These are phyloP conservation scores for Mucor lusitanicus DNA, from an alignment of 371 early-diverging fungal species.

Conservation along the genomic window DNA sequence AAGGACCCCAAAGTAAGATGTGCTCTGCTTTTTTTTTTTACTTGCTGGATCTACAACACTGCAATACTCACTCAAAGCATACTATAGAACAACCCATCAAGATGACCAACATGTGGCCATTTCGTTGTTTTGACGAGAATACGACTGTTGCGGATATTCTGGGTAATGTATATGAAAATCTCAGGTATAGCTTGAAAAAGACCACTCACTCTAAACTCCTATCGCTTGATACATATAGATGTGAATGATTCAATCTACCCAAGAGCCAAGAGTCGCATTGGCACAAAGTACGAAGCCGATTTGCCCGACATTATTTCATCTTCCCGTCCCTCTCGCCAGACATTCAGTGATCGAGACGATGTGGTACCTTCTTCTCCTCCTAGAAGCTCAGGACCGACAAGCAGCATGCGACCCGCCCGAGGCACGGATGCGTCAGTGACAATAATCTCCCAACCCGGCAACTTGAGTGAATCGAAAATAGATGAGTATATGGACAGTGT, in stretches of 20 bases:
- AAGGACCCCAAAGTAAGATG: neutral
- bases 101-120: slow-evolving; percentile 80
- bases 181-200: neutral
- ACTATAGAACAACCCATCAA: slow-evolving; percentile 20
- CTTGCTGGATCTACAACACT: neutral
- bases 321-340: neutral
- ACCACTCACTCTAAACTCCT: neutral
- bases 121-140: slow-evolving; percentile 84
- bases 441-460: slow-evolving; percentile 27
- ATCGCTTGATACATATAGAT: slow-evolving; percentile 40
- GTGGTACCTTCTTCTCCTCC: neutral
- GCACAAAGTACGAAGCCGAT: slow-evolving; percentile 75
- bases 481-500: slow-evolving; percentile 52
- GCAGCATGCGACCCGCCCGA: slow-evolving; percentile 25
- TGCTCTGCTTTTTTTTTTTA: neutral
- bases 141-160: slow-evolving; percentile 69
- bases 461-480: slow-evolving; percentile 27
- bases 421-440: slow-evolving; percentile 56
- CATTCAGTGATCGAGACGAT: neutral
- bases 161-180: slow-evolving; percentile 36
- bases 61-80: neutral
- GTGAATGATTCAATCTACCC: slow-evolving; percentile 81
- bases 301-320: slow-evolving; percentile 54
- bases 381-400: neutral
- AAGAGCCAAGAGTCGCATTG: slow-evolving; percentile 79